Evolutionary conservation across 148 eudicot species (phyloP), one percentile per base, ranked within the genome.

Genomic region (Silene conica): DNA sequence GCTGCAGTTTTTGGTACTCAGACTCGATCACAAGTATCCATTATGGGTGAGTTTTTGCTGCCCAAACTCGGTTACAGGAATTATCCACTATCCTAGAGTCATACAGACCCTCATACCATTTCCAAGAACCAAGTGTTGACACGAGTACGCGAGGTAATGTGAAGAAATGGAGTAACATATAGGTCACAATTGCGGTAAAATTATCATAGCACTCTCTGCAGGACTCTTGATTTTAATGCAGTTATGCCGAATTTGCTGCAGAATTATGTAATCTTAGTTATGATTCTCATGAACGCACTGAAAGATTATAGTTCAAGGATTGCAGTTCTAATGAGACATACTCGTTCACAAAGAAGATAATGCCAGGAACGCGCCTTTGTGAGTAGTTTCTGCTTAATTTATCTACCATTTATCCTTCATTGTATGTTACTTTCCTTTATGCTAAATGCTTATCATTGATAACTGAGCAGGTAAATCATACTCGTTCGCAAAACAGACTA

Each of bases 311-410:
- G 63, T 59, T 22, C 23, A 34, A n/a, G 67, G 45, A 63, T 63
- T 1, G 20, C 46, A 8, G 46, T 6, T 31, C 67, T 63, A 9
- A 63, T 63, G 41, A 26, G 43, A 3, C 31, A 28, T 28, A 28
- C 31, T 28, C 31, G 3, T 3, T 28, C 31, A 28, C 31, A 18
- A 21, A 28, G 6, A 34, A 45, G 50, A 45, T 45, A 45, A 45
- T 0, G 0, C 4, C 45, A 0, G 28, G 34, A 2, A 31, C 34
- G 34, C 34, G 34, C 1, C 3, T 31, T 31, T 31, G 34, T 67
- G 18, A 18, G 70, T 67, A 45, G 38, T 67, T 41, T 67, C 55
- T 43, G 54, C 54, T 19, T 67, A n/a, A 43, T 67, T 41, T 67
- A 20, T 38, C 21, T 19, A 4, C 45, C 54, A n/a, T 19, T 1